Percentiles rank a stretch among this genome's conserved stretches.
Conservation (phyloP, 176 grass and related monocot genomes). For the Triticum monococcum region DNA sequence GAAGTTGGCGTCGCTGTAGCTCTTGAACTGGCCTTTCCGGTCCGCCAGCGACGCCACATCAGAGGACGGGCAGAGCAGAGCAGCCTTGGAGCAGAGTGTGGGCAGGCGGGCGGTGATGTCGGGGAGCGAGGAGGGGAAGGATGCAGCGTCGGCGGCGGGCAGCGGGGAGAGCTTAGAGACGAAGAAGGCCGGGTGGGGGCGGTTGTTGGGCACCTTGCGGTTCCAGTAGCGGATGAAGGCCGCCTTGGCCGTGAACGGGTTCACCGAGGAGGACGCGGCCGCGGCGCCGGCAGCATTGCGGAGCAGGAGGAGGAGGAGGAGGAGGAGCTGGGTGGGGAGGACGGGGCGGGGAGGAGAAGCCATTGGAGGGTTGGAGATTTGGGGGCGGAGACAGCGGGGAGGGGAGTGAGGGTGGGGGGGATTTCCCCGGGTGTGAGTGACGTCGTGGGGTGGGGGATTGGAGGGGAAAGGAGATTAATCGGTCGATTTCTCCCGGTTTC, state of each 20-base stretch:
- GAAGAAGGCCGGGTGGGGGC: slow-evolving; percentile 77
- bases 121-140: slow-evolving; percentile 27
- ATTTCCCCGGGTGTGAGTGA: neutral
- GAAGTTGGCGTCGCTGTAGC: slow-evolving; percentile 63
- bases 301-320: neutral
- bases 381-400: slow-evolving; percentile 14
- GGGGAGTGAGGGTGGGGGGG: neutral
- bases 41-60: neutral
- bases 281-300: neutral
- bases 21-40: slow-evolving; percentile 31
- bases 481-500: neutral
- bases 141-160: slow-evolving; percentile 36
- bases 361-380: slow-evolving; percentile 37
- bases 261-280: slow-evolving; percentile 30
- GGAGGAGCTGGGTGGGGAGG: neutral
- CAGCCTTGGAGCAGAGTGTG: slow-evolving; percentile 54
- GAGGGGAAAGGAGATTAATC: neutral
- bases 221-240: slow-evolving; percentile 92
- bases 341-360: neutral
- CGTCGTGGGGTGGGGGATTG: neutral
- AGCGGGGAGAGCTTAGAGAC: slow-evolving; percentile 73
- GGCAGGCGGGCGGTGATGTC: slow-evolving; percentile 36
- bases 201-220: slow-evolving; percentile 78
- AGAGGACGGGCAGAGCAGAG: slow-evolving; percentile 55
- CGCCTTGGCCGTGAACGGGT: slow-evolving; percentile 78